Evolutionary conservation across 495 filamentous ascomycete genomes (phyloP), one percentile per base, ranked within the genome.

Genomic region (Annulohypoxylon bovei): DNA sequence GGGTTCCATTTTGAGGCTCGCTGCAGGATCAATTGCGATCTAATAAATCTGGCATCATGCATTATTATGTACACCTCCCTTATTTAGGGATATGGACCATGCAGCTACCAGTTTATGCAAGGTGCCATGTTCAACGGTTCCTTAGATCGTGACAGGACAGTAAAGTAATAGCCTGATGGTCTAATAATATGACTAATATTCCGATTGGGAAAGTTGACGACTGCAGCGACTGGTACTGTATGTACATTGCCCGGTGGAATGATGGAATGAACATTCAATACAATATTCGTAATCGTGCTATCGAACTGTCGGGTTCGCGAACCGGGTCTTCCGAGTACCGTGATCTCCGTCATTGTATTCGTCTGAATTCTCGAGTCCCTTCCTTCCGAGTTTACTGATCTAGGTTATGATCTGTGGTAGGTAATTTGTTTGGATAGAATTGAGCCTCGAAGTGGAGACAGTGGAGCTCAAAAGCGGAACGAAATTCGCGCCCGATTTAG

Each of bases 21-120:
- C 44, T 54, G 61, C 35, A 54, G 47, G 44, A 40, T 57, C 20
- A 62, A 52, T 22, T 16, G 33, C 37, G 37, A 64, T 65, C 60
- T 65, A 64, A 70, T 70, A 47, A 64, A 65, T 70, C 67, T 65
- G 47, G 61, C 61, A 70, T 23, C 54, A 14, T 65, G 67, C 67
- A 65, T 70, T 65, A 63, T 65, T 60, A 47, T 53, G 65, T 37
- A 54, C 28, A 27, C 58, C 53, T 53, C 59, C 23, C 8, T 1
- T 35, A 23, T 14, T 18, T 37, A 56, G 28, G 60, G 14, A 46
- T 55, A 28, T 60, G 35, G 35, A 37, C 25, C 30, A 35, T 44
- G 32, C 32, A 35, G 55, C 11, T 44, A 3, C n/a, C n/a, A 40
- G 2, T 37, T 32, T 37, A 55, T 33, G 25, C 20, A 50, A 52